A percentile compares a stretch with the other conserved stretches of the same genome.
Conservation (phyloP, 768 basidiomycete species). For the Lyophyllum decastes region DNA sequence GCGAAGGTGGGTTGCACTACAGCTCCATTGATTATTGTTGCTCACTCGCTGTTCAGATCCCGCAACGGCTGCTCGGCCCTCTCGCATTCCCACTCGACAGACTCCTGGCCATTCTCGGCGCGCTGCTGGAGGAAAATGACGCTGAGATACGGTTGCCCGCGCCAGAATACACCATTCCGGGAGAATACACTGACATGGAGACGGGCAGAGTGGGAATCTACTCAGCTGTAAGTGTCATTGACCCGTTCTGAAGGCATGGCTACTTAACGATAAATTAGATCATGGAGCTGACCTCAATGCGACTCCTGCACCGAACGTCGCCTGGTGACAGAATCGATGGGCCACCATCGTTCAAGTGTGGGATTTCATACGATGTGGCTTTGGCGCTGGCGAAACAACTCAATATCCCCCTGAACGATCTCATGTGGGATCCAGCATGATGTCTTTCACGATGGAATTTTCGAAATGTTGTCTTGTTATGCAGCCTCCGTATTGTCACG, state of each 20-base stretch:
- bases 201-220: conserved; percentile 60
- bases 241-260: not conserved
- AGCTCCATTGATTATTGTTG: not conserved
- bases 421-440: conserved; percentile 65
- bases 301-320: conserved; percentile 67
- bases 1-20: conserved; percentile 28
- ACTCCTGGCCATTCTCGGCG: conserved; percentile 77
- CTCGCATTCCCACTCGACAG: conserved; percentile 78
- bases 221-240: conserved; percentile 48
- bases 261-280: conserved; percentile 44
- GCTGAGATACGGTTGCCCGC: conserved; percentile 45
- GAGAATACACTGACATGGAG: conserved; percentile 79
- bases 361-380: conserved; percentile 60
- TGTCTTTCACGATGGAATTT: too few relatives aligned
- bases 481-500: too few relatives aligned
- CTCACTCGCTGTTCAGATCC: conserved; percentile 41
- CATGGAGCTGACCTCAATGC: conserved; percentile 61
- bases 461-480: too few relatives aligned
- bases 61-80: conserved; percentile 82
- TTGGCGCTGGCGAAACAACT: conserved; percentile 59
- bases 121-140: conserved; percentile 75
- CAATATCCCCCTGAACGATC: conserved; percentile 58
- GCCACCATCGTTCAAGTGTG: conserved; percentile 73
- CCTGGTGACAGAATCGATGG: conserved; percentile 65
- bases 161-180: conserved; percentile 53